Percentiles rank a stretch among this genome's conserved stretches.
phyloP scores from a whole-genome alignment of 805 yeast species.

The Ogataea degrootiae region DNA sequence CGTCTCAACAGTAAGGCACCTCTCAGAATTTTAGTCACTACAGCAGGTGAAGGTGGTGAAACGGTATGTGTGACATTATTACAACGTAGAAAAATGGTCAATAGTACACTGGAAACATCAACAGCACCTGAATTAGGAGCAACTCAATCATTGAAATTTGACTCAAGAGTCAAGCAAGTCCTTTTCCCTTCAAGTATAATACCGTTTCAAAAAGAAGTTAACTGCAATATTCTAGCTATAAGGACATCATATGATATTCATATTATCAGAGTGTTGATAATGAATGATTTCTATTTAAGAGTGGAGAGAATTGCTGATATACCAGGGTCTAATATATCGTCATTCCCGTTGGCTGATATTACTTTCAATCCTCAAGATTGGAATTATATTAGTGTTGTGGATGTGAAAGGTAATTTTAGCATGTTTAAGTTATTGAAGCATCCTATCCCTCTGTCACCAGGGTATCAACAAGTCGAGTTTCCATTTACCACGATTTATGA shows the following conservation, averaged over 20 bases:
- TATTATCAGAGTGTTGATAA: conserved; percentile 22
- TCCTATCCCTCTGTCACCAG: background rate
- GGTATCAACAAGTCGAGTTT: conserved; percentile 3
- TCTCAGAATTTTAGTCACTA: conserved; percentile 20
- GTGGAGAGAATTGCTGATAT: conserved; percentile 23
- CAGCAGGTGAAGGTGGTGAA: conserved; percentile 25
- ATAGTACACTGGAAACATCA: too few relatives aligned
- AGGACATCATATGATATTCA: conserved; percentile 28
- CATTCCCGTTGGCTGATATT: conserved; percentile 35
- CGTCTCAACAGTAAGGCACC: too few relatives aligned
- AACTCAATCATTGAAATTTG: conserved; percentile 15
- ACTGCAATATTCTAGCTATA: too few relatives aligned
- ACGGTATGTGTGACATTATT: conserved; percentile 5
- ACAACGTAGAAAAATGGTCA: conserved; percentile 1
- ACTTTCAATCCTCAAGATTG: conserved; percentile 38
- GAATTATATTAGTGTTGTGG: conserved; percentile 39
- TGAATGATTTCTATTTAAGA: conserved; percentile 8
- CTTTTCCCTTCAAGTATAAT: conserved; percentile 12
- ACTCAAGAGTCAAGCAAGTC: conserved; percentile 30
- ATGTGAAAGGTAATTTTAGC: conserved; percentile 49
- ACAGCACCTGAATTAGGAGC: conserved; percentile 7
- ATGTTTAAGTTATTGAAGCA: conserved; percentile 25
- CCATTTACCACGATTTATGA: conserved; percentile 30
- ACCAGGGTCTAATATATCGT: conserved; percentile 13
- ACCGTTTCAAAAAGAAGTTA: background rate